Evolutionary conservation across 2,329 filamentous ascomycete genomes (phyloP).

Genomic region (Fusarium sp.): DNA sequence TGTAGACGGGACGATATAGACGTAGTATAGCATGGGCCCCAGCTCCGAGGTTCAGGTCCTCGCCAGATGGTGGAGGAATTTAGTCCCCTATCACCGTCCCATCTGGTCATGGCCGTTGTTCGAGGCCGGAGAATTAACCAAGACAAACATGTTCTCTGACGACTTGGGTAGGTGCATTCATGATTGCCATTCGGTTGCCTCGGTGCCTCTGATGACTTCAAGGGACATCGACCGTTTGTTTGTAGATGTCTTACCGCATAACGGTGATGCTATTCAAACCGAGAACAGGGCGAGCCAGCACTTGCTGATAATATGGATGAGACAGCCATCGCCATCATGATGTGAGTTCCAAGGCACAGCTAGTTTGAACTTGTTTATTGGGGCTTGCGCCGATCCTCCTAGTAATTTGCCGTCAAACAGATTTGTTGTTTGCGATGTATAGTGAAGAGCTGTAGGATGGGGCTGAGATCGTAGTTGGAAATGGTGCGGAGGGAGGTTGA

Average conservation of each 20-base stretch:
- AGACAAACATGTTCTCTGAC: constrained; percentile 20
- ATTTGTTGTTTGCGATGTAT: constrained; percentile 16
- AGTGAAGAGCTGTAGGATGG: constrained; percentile 10
- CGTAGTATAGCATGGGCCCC: constrained; percentile 26
- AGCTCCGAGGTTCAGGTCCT: constrained; percentile 17
- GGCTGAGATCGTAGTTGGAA: constrained; percentile 22
- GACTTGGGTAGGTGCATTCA: constrained; percentile 16
- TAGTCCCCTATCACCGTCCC: constrained; percentile 11
- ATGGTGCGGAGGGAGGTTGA: constrained; percentile 7
- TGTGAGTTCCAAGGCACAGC: constrained; percentile 7
- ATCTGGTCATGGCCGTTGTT: constrained; percentile 28
- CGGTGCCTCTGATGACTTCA: constrained; percentile 9
- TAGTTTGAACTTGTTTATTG: constrained; percentile 14
- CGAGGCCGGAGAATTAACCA: constrained; percentile 29
- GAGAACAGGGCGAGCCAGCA: constrained; percentile 24
- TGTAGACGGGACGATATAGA: constrained; percentile 26
- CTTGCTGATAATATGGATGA: constrained; percentile 41
- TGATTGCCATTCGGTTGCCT: constrained; percentile 16
- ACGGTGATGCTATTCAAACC: constrained; percentile 35
- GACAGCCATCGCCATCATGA: constrained; percentile 26
- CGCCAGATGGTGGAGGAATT: constrained; percentile 40
- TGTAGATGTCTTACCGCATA: not conserved
- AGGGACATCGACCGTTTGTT: not conserved
- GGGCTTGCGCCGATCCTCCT: constrained; percentile 34
- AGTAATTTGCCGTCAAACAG: constrained; percentile 26